phyloP scores from a whole-genome alignment of 2,329 filamentous ascomycete genomes.

The Pseudophaeomoniella oleicola region DNA sequence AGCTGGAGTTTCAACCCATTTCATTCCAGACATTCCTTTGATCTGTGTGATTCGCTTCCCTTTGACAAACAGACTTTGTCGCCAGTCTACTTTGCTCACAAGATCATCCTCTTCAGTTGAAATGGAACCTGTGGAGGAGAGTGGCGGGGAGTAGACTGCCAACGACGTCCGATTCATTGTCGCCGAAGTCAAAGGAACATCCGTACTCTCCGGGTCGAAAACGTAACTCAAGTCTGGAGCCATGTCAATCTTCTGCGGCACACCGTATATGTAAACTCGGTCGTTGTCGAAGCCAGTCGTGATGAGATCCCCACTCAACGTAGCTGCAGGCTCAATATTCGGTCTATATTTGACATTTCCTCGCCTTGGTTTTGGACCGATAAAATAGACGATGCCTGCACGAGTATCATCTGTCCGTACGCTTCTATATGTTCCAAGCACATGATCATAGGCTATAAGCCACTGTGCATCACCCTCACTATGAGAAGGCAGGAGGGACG shows the following conservation, averaged over 20 bases:
- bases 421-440: conserved; percentile 63
- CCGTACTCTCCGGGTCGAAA: conserved; percentile 10
- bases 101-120: conserved; percentile 18
- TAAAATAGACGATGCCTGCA: conserved; percentile 67
- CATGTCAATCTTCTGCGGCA: conserved; percentile 58
- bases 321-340: conserved; percentile 54
- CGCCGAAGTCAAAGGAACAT: conserved; percentile 9
- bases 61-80: conserved; percentile 55
- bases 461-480: conserved; percentile 50
- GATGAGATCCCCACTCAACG: conserved; percentile 55
- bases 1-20: conserved; percentile 51
- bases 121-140: conserved; percentile 12
- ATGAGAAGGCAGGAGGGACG: conserved; percentile 44
- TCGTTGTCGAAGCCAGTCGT: conserved; percentile 58
- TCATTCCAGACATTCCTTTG: conserved; percentile 51
- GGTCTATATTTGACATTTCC: conserved; percentile 31
- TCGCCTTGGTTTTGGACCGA: conserved; percentile 42
- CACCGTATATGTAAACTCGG: conserved; percentile 65
- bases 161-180: conserved; percentile 12
- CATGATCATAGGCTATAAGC: conserved; percentile 65
- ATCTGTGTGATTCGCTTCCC: conserved; percentile 53
- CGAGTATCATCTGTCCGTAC: conserved; percentile 60
- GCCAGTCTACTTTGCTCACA: conserved; percentile 38
- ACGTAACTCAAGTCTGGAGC: conserved; percentile 16
- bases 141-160: conserved; percentile 13